Percentiles rank a stretch among this genome's conserved stretches.
These are phyloP conservation scores for Euryodendron excelsum DNA, from an alignment of 148 eudicot species.

Conservation along the genomic window DNA sequence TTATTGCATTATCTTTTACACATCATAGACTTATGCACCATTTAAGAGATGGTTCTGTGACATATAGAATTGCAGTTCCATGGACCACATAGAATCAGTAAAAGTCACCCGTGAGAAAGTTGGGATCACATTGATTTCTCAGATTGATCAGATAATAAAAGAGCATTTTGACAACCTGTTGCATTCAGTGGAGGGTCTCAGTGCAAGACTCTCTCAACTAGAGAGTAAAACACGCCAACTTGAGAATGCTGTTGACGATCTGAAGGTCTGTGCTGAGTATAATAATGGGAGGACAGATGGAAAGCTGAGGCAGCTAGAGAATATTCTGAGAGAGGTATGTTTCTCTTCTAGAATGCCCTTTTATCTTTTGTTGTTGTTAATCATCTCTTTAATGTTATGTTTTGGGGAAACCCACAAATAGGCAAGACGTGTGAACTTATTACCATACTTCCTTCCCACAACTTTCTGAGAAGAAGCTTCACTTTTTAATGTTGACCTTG, in stretches of 20 bases:
- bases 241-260: slow-evolving; percentile 26
- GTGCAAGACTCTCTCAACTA: slow-evolving; percentile 24
- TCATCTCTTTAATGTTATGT: too few relatives aligned
- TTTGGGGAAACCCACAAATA: too few relatives aligned
- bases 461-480: not conserved
- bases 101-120: slow-evolving; percentile 2
- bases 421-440: not conserved
- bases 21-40: not conserved
- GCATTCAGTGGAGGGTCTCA: slow-evolving; percentile 23
- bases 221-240: slow-evolving; percentile 23
- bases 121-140: slow-evolving; percentile 8
- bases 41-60: not conserved
- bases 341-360: not conserved
- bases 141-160: slow-evolving; percentile 13
- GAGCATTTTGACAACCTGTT: slow-evolving; percentile 18
- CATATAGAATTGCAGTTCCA: slow-evolving; percentile 8
- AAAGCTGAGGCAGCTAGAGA: slow-evolving; percentile 25
- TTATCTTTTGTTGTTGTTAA: not conserved
- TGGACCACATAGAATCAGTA: slow-evolving; percentile 2
- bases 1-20: not conserved
- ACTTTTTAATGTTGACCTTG: not conserved
- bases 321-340: slow-evolving; percentile 22
- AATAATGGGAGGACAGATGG: slow-evolving; percentile 20
- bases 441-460: not conserved
- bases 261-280: slow-evolving; percentile 21